phyloP scores from a whole-genome alignment of 2,329 filamentous ascomycete genomes.

The Monascus ruber region DNA sequence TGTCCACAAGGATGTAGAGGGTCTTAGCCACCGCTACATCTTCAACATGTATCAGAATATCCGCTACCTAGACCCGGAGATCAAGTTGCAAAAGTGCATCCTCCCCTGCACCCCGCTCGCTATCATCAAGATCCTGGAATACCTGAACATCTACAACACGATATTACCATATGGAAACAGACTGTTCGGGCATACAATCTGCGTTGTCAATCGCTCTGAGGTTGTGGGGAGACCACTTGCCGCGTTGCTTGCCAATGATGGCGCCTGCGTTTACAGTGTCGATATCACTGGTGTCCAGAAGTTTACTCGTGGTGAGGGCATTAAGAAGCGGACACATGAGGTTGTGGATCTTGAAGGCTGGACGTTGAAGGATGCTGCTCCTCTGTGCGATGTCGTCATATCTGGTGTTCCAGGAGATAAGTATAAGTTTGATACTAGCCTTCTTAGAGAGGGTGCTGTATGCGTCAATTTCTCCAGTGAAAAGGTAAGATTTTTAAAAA shows the following conservation, averaged over 20 bases:
- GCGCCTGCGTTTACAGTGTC: slow-evolving; percentile 87
- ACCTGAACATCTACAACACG: slow-evolving; percentile 91
- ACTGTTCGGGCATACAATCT: slow-evolving; percentile 85
- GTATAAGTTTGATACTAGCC: slow-evolving; percentile 78
- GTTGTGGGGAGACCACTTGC: slow-evolving; percentile 90
- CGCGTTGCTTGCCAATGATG: slow-evolving; percentile 88
- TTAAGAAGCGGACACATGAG: slow-evolving; percentile 76
- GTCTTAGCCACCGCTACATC: slow-evolving; percentile 83
- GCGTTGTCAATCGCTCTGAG: slow-evolving; percentile 91
- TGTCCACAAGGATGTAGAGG: slow-evolving; percentile 87
- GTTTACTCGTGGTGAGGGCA: slow-evolving; percentile 80
- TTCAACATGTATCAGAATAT: slow-evolving; percentile 99
- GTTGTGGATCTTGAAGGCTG: slow-evolving; percentile 73
- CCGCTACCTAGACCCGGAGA: slow-evolving; percentile 67
- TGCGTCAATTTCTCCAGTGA: slow-evolving; percentile 98
- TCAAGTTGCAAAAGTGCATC: slow-evolving; percentile 69
- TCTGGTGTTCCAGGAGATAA: slow-evolving; percentile 77
- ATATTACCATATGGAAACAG: slow-evolving; percentile 88
- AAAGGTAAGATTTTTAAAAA: slow-evolving; percentile 41
- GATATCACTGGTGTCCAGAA: slow-evolving; percentile 85
- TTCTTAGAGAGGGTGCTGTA: slow-evolving; percentile 82
- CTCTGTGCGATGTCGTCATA: slow-evolving; percentile 87
- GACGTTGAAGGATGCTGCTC: slow-evolving; percentile 68
- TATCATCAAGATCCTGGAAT: slow-evolving; percentile 92
- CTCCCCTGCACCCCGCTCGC: slow-evolving; percentile 92